Conservation (phyloP, 1,284 basidiomycete species). For the Cryptococcus neoformans region DNA sequence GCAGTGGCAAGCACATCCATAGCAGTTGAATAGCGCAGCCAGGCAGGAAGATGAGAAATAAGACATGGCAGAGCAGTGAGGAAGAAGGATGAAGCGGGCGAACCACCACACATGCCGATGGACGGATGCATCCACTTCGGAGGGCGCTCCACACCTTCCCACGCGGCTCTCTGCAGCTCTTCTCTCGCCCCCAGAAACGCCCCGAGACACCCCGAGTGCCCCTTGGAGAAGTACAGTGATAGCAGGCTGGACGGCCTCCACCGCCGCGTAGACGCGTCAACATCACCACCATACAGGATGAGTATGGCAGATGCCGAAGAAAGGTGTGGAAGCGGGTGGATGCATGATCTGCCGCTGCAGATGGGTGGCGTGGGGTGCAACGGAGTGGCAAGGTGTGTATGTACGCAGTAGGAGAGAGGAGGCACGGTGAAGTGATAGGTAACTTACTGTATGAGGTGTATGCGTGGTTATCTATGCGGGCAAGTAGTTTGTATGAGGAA, state of each 20-base stretch:
- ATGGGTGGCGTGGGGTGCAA: neutral
- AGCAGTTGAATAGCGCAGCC: neutral
- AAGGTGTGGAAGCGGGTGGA: neutral
- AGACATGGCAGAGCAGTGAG: neutral
- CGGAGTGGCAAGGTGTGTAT: neutral
- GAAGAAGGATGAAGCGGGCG: neutral
- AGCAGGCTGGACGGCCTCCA: neutral
- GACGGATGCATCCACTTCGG: neutral
- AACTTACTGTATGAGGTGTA: neutral
- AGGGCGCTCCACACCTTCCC: neutral
- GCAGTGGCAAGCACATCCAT: neutral
- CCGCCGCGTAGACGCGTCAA: neutral
- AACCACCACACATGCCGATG: neutral
- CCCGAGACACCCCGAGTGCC: neutral
- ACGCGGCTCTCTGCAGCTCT: neutral
- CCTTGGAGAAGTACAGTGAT: neutral
- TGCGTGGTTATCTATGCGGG: neutral
- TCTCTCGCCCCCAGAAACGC: neutral
- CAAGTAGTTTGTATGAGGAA: neutral
- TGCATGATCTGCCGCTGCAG: neutral
- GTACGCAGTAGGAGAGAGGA: neutral
- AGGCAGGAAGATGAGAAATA: neutral
- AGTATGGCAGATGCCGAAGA: neutral
- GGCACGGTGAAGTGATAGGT: neutral
- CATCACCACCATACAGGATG: neutral